Evolutionary conservation across 257 asterid genomes (phyloP), one percentile per base, ranked within the genome.

Genomic region (Rehmannia glutinosa): DNA sequence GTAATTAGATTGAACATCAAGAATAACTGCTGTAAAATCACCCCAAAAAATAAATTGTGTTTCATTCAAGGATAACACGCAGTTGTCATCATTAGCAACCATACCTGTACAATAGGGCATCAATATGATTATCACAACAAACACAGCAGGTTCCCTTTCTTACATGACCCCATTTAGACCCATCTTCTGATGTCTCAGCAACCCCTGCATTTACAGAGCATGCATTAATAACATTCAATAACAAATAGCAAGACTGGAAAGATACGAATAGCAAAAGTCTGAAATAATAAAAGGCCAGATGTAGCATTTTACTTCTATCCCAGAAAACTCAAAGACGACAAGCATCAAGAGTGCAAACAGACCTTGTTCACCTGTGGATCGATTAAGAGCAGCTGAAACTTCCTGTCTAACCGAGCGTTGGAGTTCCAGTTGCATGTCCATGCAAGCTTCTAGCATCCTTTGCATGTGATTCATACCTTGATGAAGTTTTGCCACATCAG

Each of bases 381-480:
- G 84, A 53, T 91, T 94, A 30, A 94, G 90, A 75, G 98, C 98
- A 73, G 98, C 97, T 13, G 99, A 94, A 67, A 94, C 97, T 86
- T 94, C 99, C 83, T 94, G 99, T 59, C 96, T 76, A 49, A 94
- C 96, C 1, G 98, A 89, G 74, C 99, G 91, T 68, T 94, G 99
- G 78, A 94, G 90, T 79, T 94, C 99, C 64, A 94, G 84, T 65
- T 94, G 99, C 99, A 91, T 91, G 82, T 94, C 99, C 99, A 94
- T 88, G 87, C 97, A 94, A 62, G 97, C 90, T 80, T 94, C 99
- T 75, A 94, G 68, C 99, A 87, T 91, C 76, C 97, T 84, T 84
- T 94, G 99, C 99, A 91, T 94, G 85, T 85, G 92, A 70, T 82
- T 86, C 99, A 94, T 91, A 50, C 99, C 97, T 82, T 94, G 96